Conservation (phyloP, 2,329 filamentous ascomycete species). For the Whalleya microplaca region DNA sequence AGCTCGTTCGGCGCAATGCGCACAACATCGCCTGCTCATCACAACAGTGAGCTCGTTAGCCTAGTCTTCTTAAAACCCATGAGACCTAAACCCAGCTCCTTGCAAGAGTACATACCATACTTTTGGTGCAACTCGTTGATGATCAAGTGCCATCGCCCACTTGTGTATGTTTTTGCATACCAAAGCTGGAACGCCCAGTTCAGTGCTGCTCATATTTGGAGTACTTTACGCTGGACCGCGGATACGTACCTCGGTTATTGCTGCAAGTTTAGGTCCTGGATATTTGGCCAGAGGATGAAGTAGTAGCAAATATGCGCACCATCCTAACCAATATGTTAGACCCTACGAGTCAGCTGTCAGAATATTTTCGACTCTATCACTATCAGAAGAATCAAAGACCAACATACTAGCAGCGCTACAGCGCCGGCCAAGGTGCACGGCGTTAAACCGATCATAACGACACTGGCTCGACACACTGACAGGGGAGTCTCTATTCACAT, state of each 20-base stretch:
- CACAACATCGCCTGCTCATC: slow-evolving; percentile 11
- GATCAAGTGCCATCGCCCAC: slow-evolving; percentile 10
- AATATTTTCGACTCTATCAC: too few relatives aligned
- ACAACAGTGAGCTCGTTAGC: neutral
- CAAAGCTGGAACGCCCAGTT: slow-evolving; percentile 14
- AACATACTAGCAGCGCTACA: too few relatives aligned
- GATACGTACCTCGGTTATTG: slow-evolving; percentile 20
- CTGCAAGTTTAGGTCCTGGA: slow-evolving; percentile 23
- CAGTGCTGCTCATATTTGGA: neutral
- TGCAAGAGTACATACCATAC: slow-evolving; percentile 9
- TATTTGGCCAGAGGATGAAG: slow-evolving; percentile 29
- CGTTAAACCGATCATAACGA: too few relatives aligned
- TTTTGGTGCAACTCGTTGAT: slow-evolving; percentile 15
- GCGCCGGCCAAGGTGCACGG: too few relatives aligned
- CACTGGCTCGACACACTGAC: too few relatives aligned
- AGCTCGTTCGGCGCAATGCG: slow-evolving; percentile 28
- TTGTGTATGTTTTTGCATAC: slow-evolving; percentile 14
- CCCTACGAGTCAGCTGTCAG: neutral
- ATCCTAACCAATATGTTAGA: slow-evolving; percentile 4
- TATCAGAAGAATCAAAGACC: too few relatives aligned
- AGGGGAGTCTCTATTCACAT: too few relatives aligned
- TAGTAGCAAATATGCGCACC: slow-evolving; percentile 13
- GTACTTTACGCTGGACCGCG: neutral
- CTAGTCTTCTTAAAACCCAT: too few relatives aligned
- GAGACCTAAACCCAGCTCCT: too few relatives aligned